phyloP scores from a whole-genome alignment of 2,329 filamentous ascomycete genomes.

The Aureobasidium subglaciale region DNA sequence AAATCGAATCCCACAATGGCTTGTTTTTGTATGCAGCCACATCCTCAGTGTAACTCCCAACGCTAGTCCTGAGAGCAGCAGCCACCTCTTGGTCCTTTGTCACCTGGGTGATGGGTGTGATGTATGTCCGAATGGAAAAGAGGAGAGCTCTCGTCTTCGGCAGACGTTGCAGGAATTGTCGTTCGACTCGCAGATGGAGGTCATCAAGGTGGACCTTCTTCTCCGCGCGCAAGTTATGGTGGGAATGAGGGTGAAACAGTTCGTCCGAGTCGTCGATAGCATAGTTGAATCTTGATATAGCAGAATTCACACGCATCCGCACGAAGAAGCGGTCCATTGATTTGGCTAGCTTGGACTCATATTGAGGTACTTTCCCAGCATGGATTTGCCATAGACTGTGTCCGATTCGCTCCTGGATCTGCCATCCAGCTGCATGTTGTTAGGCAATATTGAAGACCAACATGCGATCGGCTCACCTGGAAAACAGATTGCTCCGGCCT shows the following conservation, averaged over 20 bases:
- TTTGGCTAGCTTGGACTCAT: background rate
- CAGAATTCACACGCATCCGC: background rate
- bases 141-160: background rate
- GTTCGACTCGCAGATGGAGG: background rate
- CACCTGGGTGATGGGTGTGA: background rate
- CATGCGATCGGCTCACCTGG: background rate
- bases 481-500: background rate
- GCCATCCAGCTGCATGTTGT: background rate
- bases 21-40: background rate
- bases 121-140: background rate
- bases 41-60: background rate
- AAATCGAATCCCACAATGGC: background rate
- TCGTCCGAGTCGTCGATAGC: background rate
- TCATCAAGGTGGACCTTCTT: background rate
- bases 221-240: background rate
- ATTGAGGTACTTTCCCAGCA: background rate
- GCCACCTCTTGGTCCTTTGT: background rate
- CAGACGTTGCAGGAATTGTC: background rate
- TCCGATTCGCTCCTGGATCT: background rate
- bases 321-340: background rate
- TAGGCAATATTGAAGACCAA: background rate
- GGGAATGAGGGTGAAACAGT: background rate
- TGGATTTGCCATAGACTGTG: background rate
- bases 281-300: background rate
- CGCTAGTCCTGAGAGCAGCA: background rate